Base-by-base conservation (phyloP, 2,329 filamentous ascomycete genomes). In the Lachnellula willkommii region DNA sequence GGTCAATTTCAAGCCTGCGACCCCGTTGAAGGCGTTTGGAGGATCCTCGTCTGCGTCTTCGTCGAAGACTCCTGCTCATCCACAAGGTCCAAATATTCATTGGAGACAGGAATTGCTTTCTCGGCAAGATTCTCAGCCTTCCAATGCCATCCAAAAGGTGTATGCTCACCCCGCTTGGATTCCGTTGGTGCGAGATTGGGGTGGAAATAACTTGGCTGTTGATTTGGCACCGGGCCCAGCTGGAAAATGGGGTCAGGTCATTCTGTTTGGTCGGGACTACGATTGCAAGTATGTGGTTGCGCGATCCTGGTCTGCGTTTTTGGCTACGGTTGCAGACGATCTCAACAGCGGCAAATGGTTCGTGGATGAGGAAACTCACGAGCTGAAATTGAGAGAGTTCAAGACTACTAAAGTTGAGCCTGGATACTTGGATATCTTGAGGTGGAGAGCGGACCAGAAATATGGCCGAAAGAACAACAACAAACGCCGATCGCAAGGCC, bases 241-340 rank as follows among this genome's bases (percentile, higher is more conserved):
- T 47, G 94, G 94, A 40, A 88, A 86, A 70, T 99, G 94, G 93
- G 94, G 94, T 53, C 94, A 99, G 71, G 84, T 99, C 63, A 96
- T 99, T 67, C 81, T 99, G 59, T 96, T 95, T 71, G 94, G 94
- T 50, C 90, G 94, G 58, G 94, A 99, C 75, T 99, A 96, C 73
- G 94, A 99, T 70, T 96, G 90, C 73, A 99, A 99, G 76, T 99
- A 96, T 69, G 94, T 99, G 6, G 82, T 99, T 55, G 89, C 94
- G 32, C 85, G 89, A 59, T 97, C 93, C 1, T 99, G 94, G 94
- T 83, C 85, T 15, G 82, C 87, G 9, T 92, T 99, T 69, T 75
- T 99, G 20, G 91, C 91, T 50, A 82, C 85, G 35, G 82, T 96
- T 6, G 91, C 94, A 32, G 94, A 99, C 68, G 94, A 99, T 68